These are phyloP conservation scores for Kondoa malvinella DNA, from an alignment of 768 basidiomycete genomes.

Conservation along the genomic window DNA sequence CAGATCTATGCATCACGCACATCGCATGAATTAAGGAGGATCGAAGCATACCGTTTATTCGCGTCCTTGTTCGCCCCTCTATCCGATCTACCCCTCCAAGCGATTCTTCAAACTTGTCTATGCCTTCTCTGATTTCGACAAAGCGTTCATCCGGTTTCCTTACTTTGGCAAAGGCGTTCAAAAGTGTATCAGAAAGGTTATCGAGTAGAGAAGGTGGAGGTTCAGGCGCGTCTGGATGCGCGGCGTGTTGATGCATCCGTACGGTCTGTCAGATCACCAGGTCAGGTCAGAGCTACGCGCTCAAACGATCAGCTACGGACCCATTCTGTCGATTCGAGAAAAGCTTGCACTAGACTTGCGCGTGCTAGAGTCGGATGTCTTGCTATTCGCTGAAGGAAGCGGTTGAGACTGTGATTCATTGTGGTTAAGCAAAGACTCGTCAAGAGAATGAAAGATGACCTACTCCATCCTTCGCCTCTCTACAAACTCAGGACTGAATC, in stretches of 20 bases:
- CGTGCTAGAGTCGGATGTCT: conserved; percentile 87
- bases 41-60: conserved; percentile 57
- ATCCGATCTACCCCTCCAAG: conserved; percentile 60
- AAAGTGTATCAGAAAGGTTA: conserved; percentile 82
- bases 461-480: conserved; percentile 51
- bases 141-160: conserved; percentile 96
- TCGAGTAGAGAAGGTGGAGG: conserved; percentile 84
- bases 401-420: conserved; percentile 51
- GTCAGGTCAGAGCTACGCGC: neutral
- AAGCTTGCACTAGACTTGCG: conserved; percentile 74
- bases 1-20: conserved; percentile 28
- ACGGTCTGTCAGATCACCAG: conserved; percentile 9
- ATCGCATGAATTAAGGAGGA: neutral
- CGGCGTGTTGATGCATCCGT: conserved; percentile 35
- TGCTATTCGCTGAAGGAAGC: conserved; percentile 76
- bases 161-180: conserved; percentile 89
- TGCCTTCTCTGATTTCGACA: conserved; percentile 68
- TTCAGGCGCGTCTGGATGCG: conserved; percentile 96
- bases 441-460: neutral
- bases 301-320: conserved; percentile 37
- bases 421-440: neutral
- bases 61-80: conserved; percentile 55
- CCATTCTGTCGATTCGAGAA: conserved; percentile 98
- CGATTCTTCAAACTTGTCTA: conserved; percentile 97
- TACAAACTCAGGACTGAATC: conserved; percentile 94